Evolutionary conservation across 2,329 filamentous ascomycete genomes (phyloP).

Genomic region (Geosmithia putterillii): DNA sequence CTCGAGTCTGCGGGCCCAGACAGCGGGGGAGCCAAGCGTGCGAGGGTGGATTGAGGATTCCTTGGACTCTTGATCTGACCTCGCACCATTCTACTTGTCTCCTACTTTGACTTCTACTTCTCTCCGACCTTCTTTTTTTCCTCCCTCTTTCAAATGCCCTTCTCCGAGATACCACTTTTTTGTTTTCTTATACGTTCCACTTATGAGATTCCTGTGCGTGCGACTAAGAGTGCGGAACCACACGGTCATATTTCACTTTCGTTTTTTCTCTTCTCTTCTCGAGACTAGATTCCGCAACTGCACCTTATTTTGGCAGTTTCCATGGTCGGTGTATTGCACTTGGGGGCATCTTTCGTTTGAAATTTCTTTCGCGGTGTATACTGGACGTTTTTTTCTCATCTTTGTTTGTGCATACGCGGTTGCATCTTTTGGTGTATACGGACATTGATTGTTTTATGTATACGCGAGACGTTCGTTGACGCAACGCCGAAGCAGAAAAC

Average conservation of each 20-base stretch:
- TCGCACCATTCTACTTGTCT: slow-evolving; percentile 4
- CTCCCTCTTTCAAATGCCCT: neutral
- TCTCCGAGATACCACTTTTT: slow-evolving; percentile 1
- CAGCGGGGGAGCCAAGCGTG: slow-evolving; percentile 36
- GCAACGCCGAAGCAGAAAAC: too few relatives aligned
- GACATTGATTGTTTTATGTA: too few relatives aligned
- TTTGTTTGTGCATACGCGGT: too few relatives aligned
- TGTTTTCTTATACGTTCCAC: neutral
- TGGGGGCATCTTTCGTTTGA: too few relatives aligned
- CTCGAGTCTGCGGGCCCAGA: slow-evolving; percentile 29
- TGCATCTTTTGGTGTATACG: too few relatives aligned
- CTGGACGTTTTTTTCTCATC: too few relatives aligned
- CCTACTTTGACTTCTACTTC: neutral
- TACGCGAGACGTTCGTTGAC: too few relatives aligned
- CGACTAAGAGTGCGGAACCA: neutral
- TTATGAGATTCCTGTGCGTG: neutral
- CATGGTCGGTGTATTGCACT: too few relatives aligned
- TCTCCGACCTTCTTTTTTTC: neutral
- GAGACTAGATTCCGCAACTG: neutral
- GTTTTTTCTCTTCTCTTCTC: neutral
- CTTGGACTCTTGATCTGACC: too few relatives aligned
- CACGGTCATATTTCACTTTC: neutral
- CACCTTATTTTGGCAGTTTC: too few relatives aligned
- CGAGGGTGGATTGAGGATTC: slow-evolving; percentile 33
- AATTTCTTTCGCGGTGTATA: too few relatives aligned